These are phyloP conservation scores for Argentina anserina DNA, from an alignment of 306 rosid genomes.

Conservation along the genomic window DNA sequence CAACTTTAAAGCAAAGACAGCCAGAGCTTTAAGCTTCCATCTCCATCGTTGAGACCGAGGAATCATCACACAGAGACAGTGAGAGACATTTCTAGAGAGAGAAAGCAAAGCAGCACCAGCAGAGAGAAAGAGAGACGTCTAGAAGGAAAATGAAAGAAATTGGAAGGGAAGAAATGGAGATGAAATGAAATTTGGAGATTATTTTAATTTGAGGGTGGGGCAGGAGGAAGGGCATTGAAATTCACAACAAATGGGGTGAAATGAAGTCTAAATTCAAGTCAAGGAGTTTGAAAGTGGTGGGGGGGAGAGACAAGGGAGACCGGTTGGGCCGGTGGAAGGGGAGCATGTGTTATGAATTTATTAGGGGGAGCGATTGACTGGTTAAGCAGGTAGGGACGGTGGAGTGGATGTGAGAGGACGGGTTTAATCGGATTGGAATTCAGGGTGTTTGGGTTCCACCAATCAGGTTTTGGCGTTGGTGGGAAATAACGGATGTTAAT, in stretches of 20 bases:
- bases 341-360: neutral
- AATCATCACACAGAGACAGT: slow-evolving; percentile 23
- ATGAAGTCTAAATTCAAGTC: slow-evolving; percentile 50
- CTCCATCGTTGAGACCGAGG: slow-evolving; percentile 50
- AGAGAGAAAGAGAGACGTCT: slow-evolving; percentile 35
- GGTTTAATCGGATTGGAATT: slow-evolving; percentile 22
- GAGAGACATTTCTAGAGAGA: slow-evolving; percentile 16
- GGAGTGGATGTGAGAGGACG: slow-evolving; percentile 21
- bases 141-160: slow-evolving; percentile 34
- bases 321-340: slow-evolving; percentile 28
- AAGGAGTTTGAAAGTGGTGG: slow-evolving; percentile 21
- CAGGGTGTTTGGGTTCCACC: slow-evolving; percentile 23
- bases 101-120: slow-evolving; percentile 2
- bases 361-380: slow-evolving; percentile 3
- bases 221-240: slow-evolving; percentile 48
- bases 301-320: slow-evolving; percentile 24
- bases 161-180: slow-evolving; percentile 45
- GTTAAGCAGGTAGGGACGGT: slow-evolving; percentile 32
- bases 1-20: slow-evolving; percentile 15
- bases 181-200: slow-evolving; percentile 40
- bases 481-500: neutral
- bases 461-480: neutral
- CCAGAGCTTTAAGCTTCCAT: slow-evolving; percentile 37
- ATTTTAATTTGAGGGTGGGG: slow-evolving; percentile 21
- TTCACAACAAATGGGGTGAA: slow-evolving; percentile 37